phyloP scores from a whole-genome alignment of 805 yeast genomes.

The Starmerella tilneyi region DNA sequence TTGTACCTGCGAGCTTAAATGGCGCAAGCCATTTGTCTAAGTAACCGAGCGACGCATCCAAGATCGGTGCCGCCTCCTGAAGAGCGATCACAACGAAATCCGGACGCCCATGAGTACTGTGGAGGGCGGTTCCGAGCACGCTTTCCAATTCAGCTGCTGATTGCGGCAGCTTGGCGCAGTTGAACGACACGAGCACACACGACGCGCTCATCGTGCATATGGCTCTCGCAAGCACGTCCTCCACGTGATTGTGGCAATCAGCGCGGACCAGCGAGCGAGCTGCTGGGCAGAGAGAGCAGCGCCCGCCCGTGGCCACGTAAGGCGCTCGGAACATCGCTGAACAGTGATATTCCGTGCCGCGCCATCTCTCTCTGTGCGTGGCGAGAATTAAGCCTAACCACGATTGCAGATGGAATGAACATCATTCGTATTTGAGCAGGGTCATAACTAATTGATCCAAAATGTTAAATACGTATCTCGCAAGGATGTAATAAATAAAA shows the following conservation, averaged over 20 bases:
- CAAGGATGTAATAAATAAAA: too few species aligned
- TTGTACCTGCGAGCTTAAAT: conserved; percentile 13
- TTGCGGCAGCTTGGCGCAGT: conserved; percentile 20
- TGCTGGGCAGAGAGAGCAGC: neutral
- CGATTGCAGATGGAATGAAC: too few species aligned
- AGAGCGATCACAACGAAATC: conserved; percentile 30
- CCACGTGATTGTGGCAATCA: conserved; percentile 2
- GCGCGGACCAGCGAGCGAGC: neutral
- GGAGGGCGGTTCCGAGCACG: neutral
- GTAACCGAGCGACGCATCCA: conserved; percentile 28
- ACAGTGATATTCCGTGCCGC: too few species aligned
- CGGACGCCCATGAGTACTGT: conserved; percentile 12
- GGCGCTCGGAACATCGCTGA: too few species aligned
- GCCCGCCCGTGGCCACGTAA: neutral
- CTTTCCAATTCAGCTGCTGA: conserved; percentile 9
- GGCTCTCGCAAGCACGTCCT: too few species aligned
- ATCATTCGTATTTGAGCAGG: too few species aligned
- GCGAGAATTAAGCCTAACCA: too few species aligned
- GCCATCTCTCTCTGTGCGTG: too few species aligned
- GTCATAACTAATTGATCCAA: too few species aligned
- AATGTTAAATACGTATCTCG: too few species aligned
- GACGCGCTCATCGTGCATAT: neutral
- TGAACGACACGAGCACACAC: conserved; percentile 18
- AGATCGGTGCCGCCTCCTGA: conserved; percentile 33
- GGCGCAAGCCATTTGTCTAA: conserved; percentile 25